Conservation (phyloP, 805 yeast genomes). For the Millerago galiae region DNA sequence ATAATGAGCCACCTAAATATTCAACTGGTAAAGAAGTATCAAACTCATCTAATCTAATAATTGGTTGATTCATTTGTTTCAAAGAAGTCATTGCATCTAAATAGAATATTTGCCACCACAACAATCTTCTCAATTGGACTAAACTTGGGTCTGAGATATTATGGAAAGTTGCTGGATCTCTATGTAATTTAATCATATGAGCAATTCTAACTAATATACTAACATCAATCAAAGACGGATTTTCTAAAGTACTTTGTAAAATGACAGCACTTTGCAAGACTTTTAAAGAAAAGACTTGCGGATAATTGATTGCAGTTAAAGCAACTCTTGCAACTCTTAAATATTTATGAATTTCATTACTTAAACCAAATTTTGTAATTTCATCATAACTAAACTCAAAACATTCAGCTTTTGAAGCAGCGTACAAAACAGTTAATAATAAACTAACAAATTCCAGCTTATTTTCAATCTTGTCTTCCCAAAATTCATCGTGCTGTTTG, state of each 20-base stretch:
- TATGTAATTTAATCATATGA: constrained; percentile 47
- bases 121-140: constrained; percentile 45
- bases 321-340: constrained; percentile 43
- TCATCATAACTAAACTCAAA: constrained; percentile 46
- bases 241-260: constrained; percentile 47
- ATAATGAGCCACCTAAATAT: constrained; percentile 31
- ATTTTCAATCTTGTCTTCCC: constrained; percentile 31
- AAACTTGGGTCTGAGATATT: constrained; percentile 41
- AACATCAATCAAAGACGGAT: constrained; percentile 50
- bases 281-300: constrained; percentile 36
- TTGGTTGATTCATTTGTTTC: constrained; percentile 49
- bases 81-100: constrained; percentile 52
- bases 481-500: constrained; percentile 41
- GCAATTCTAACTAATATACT: constrained; percentile 51
- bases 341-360: constrained; percentile 43
- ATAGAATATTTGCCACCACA: constrained; percentile 67
- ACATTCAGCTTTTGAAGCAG: constrained; percentile 52
- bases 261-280: constrained; percentile 42
- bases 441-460: constrained; percentile 42
- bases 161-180: constrained; percentile 53
- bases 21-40: constrained; percentile 53
- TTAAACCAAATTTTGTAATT: constrained; percentile 23
- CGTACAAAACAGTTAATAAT: constrained; percentile 49
- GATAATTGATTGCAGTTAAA: constrained; percentile 45
- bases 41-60: constrained; percentile 45